Conservation (phyloP, 176 grass and related monocot species). For the Zoysia pacifica region DNA sequence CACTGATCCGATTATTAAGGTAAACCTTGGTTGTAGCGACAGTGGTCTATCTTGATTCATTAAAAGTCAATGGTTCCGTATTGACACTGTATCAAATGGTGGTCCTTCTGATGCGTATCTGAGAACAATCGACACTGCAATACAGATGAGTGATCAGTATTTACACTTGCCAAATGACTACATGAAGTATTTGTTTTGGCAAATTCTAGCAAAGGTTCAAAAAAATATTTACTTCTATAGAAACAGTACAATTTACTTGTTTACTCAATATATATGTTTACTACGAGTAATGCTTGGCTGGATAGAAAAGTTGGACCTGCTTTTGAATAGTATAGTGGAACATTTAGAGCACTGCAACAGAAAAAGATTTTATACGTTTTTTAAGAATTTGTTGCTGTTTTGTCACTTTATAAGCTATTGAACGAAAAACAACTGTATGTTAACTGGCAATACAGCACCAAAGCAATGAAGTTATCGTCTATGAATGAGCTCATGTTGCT, state of each 20-base stretch:
- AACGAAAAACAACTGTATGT: background rate
- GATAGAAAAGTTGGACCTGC: background rate
- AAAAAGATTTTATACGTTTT: background rate
- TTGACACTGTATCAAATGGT: background rate
- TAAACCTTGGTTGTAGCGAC: conserved; percentile 42
- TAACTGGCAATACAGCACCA: background rate
- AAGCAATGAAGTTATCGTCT: conserved; percentile 7
- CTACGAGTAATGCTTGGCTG: background rate
- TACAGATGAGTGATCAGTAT: background rate
- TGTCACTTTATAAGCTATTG: background rate
- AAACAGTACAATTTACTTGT: background rate
- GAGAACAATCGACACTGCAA: background rate
- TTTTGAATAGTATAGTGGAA: conserved; percentile 16
- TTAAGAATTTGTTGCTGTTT: background rate
- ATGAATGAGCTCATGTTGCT: conserved; percentile 9
- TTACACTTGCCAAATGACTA: background rate
- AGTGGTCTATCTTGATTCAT: conserved; percentile 22
- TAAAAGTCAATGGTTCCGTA: background rate
- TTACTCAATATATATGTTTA: background rate
- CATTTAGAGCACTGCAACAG: background rate
- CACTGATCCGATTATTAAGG: conserved; percentile 69
- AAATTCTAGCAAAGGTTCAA: background rate
- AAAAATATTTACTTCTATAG: background rate
- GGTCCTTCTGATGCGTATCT: background rate
- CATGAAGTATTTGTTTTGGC: background rate